These are phyloP conservation scores for Luffa acutangula DNA, from an alignment of 306 rosid genomes.

Conservation along the genomic window DNA sequence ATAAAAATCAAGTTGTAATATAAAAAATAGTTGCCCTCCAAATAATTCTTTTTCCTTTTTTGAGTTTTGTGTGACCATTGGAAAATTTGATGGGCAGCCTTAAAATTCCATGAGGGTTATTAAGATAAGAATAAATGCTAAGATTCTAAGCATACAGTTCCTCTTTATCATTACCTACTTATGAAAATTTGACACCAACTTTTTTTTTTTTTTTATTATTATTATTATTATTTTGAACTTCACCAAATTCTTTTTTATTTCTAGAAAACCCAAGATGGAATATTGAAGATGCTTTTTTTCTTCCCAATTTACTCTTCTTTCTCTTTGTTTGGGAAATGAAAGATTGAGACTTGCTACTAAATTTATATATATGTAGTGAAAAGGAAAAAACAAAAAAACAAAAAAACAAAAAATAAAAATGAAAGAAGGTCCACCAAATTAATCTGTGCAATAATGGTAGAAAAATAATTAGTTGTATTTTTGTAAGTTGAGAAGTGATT, in stretches of 20 bases:
- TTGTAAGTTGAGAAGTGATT: background rate
- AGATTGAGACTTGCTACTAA: background rate
- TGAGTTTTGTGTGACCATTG: background rate
- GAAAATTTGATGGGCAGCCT: background rate
- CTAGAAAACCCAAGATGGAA: background rate
- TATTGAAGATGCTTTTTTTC: background rate
- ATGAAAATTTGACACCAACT: background rate
- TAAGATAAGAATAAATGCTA: background rate
- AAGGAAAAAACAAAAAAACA: background rate
- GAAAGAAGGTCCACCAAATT: background rate
- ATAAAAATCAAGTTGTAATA: background rate
- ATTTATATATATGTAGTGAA: background rate
- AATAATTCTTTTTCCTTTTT: background rate
- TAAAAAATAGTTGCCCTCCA: background rate
- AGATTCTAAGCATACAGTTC: background rate
- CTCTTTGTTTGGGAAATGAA: background rate
- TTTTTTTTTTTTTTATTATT: background rate
- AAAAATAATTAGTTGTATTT: background rate
- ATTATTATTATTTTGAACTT: no score
- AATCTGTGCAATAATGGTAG: background rate
- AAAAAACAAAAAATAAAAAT: no score
- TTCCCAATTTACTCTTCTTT: background rate
- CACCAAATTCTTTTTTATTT: background rate
- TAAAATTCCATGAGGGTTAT: background rate
- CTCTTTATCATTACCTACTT: background rate